phyloP scores from a whole-genome alignment of 2,329 filamentous ascomycete species.

The Trichoderma hamatum region DNA sequence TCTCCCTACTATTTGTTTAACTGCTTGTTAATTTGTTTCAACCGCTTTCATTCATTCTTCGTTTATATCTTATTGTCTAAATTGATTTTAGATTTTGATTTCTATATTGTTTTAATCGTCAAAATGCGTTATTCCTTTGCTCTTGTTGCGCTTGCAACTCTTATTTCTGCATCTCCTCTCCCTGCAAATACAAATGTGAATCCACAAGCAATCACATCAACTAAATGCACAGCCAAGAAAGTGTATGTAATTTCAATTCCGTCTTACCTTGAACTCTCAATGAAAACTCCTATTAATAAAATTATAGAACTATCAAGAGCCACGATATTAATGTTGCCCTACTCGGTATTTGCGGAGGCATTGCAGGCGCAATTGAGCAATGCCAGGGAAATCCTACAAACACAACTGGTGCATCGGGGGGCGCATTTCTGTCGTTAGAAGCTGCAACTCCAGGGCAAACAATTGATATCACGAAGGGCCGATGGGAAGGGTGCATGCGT shows the following conservation, averaged over 20 bases:
- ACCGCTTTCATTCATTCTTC: neutral
- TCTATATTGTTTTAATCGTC: neutral
- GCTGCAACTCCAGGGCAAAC: neutral
- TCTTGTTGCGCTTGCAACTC: neutral
- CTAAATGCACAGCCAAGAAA: neutral
- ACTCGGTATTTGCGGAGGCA: neutral
- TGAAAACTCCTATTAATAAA: neutral
- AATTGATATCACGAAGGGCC: neutral
- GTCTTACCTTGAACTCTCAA: fast-evolving
- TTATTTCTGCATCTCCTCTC: neutral
- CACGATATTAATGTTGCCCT: neutral
- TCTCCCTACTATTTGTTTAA: neutral
- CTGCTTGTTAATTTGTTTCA: neutral
- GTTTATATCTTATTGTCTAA: neutral
- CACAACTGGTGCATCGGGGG: neutral
- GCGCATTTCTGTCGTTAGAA: neutral
- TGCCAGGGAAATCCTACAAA: neutral
- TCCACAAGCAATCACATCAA: neutral
- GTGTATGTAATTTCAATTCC: neutral
- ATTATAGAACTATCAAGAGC: neutral
- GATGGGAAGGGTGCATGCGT: neutral
- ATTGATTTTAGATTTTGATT: neutral
- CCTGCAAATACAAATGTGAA: neutral
- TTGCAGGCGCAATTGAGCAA: neutral
- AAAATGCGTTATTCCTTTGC: neutral